Base-by-base conservation (phyloP, 768 basidiomycete species). In the Auricularia cornea region DNA sequence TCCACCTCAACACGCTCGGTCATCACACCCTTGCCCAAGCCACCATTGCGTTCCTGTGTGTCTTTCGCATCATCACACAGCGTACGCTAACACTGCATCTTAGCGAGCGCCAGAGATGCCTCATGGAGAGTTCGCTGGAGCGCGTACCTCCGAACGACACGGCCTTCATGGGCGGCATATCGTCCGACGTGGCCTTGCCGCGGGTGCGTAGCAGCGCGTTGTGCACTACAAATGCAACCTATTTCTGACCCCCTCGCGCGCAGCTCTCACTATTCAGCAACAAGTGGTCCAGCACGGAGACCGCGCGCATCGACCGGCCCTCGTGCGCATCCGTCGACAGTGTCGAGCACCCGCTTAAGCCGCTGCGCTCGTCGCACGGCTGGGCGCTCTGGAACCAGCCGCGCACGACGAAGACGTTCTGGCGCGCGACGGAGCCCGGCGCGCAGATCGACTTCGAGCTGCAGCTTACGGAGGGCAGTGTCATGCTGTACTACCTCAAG, bases 301-400 rank as follows among this genome's bases (percentile, higher is more conserved):
- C 16, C 23, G 48, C 61, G 20, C 44, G 31, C 3, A 56, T 62
- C 29, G 61, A 62, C 28, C n/a, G 29, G 6, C 61, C 61, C 20
- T 40, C 48, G 6, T 54, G 61, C 61, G 32, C 32, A 8, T 62
- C 61, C 26, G 29, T 62, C 48, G 61, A 62, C 30, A 54, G 48
- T 14, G 28, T 2, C 16, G 48, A 33, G 1, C 35, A 62, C 31
- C 61, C 61, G 20, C 61, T 62, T 30, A 51, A 3, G 3, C 61
- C 51, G 23, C 30, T 54, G 26, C 61, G 48, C 48, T 29, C 30
- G 20, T 10, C 60, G 30, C 40, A 54, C 32, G 61, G 61, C 10
- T 54, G 61, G 61, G 61, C 35, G 44, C 44, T 56, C 26, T 62
- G 61, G 61, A 54, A 10, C 5, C 60, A 44, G 41, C 60, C 41